Percentiles rank a stretch among this genome's conserved stretches.
These are phyloP conservation scores for Cymbopogon flexuosus DNA, from an alignment of 202 grass and related monocot species.

Conservation along the genomic window DNA sequence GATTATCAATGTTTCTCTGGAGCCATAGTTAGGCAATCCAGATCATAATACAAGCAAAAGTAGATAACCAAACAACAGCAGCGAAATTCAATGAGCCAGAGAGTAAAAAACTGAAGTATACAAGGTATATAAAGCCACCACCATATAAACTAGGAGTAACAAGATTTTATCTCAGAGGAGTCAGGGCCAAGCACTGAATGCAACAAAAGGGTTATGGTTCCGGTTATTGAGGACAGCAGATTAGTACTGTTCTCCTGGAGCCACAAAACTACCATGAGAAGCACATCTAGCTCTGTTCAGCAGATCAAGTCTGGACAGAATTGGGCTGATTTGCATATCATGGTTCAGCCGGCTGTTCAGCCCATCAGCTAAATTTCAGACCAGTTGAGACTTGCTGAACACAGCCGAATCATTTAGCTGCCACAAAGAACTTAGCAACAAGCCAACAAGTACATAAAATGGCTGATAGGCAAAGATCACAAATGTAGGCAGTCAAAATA, in stretches of 20 bases:
- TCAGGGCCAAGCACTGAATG: background rate
- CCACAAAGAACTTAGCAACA: background rate
- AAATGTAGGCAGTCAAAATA: background rate
- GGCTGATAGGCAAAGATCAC: background rate
- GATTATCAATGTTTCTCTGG: background rate
- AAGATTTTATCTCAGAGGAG: no score
- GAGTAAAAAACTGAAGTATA: background rate
- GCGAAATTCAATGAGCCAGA: background rate
- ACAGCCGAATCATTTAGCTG: background rate
- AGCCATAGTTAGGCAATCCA: background rate
- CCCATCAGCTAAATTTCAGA: no score
- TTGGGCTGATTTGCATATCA: no score
- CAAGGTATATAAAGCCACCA: background rate
- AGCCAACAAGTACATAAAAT: background rate
- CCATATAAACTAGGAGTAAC: background rate
- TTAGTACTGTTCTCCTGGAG: background rate
- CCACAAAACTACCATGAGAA: background rate
- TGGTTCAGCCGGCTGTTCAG: no score
- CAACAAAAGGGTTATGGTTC: background rate
- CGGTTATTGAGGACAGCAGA: background rate
- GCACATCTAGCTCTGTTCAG: background rate
- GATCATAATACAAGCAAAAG: background rate
- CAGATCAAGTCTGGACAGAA: no score
- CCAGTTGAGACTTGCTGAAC: no score
- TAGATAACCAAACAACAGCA: background rate